Conservation (phyloP, 257 asterid species). For the Jacaranda mimosifolia region DNA sequence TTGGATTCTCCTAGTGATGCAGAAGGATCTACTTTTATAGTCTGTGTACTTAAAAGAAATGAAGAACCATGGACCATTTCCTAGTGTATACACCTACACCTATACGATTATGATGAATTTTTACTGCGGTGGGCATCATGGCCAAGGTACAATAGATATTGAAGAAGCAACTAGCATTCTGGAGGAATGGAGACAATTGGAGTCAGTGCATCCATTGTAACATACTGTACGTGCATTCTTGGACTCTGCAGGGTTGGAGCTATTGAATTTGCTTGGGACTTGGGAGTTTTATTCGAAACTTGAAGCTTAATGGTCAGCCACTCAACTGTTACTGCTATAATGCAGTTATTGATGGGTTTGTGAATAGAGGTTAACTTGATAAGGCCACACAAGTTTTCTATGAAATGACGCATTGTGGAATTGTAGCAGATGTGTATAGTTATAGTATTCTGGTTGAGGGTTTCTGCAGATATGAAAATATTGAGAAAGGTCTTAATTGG, state of each 20-base stretch:
- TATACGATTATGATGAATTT: constrained; percentile 62
- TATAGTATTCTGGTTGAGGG: constrained; percentile 69
- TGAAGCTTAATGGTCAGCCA: constrained; percentile 43
- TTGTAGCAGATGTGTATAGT: constrained; percentile 61
- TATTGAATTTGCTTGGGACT: constrained; percentile 53
- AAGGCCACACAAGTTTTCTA: constrained; percentile 50
- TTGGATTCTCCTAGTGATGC: constrained; percentile 44
- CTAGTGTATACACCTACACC: constrained; percentile 58
- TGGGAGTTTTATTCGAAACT: constrained; percentile 43
- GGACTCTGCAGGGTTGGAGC: constrained; percentile 68
- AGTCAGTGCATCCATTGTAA: constrained; percentile 59
- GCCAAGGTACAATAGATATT: constrained; percentile 41
- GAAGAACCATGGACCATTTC: constrained; percentile 65
- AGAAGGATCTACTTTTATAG: constrained; percentile 33
- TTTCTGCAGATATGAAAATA: constrained; percentile 48
- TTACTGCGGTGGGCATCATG: constrained; percentile 46
- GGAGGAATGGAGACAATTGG: constrained; percentile 58
- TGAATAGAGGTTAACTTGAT: constrained; percentile 46
- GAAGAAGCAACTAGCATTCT: constrained; percentile 53
- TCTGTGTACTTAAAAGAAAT: constrained; percentile 55
- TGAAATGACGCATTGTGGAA: constrained; percentile 56
- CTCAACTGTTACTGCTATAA: constrained; percentile 67
- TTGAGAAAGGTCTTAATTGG: constrained; percentile 47
- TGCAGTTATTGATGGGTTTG: constrained; percentile 58
- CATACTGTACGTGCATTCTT: constrained; percentile 50